Evolutionary conservation across 768 basidiomycete genomes (phyloP), one percentile per base, ranked within the genome.

Genomic region (Termitomyces sp.): DNA sequence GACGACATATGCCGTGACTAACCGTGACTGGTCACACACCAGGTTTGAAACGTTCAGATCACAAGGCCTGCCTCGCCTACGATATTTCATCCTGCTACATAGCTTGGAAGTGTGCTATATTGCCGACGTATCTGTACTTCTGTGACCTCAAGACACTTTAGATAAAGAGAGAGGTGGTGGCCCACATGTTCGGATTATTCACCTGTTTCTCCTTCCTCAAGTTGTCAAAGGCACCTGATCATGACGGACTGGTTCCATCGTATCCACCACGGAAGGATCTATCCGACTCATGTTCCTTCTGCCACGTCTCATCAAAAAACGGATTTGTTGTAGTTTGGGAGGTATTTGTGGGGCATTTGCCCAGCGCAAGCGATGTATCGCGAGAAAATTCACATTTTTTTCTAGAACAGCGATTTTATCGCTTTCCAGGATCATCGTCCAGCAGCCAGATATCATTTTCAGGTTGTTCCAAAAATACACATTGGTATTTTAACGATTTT

Each of bases 341-440:
- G 77, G 83, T 77, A 61, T 18, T 14, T 32, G 32, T 7, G 32
- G 32, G 32, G 32, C 1, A 32, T 32, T 18, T 20, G 1, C 14
- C 16, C 20, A n/a, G 36, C 36, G 8, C 4, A 33, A 20, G 28
- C 51, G 55, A 56, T 14, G 33, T 12, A 50, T 47, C 38, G 43
- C 47, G 55, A 51, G 36, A 46, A 51, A 35, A 10, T n/a, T 60
- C 16, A 55, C n/a, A 0, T 33, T 43, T 16, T 50, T 55, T 3
- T 12, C 16, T 30, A 85, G 83, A 79, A 83, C 59, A 69, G 74
- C 1, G 63, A 65, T 4, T 83, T 83, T 59, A 57, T 85, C 12
- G 83, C 81, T 4, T 85, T 86, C 55, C 67, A 72, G 49, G 84
- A 86, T 62, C 70, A 69, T 49, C 73, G 65, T n/a, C 83, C 85